Conservation (phyloP, 192 early-diverging fungal genomes). For the Ambispora gerdemannii region DNA sequence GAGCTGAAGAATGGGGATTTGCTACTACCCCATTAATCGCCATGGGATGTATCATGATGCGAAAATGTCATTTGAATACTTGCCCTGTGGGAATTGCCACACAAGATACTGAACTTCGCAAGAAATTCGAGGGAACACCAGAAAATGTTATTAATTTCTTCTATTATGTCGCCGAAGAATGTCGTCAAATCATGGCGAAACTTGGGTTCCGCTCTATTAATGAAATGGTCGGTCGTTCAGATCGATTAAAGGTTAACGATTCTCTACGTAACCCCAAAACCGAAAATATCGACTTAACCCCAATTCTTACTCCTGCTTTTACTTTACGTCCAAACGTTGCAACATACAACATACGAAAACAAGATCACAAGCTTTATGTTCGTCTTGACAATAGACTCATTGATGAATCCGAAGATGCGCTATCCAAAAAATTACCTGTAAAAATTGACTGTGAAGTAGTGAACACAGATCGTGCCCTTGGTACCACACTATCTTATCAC, state of each 20-base stretch:
- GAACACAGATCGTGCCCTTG: constrained; percentile 95
- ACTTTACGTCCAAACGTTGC: constrained; percentile 84
- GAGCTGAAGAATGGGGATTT: constrained; percentile 99
- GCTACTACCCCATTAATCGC: constrained; percentile 98
- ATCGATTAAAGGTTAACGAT: constrained; percentile 78
- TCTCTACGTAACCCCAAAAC: constrained; percentile 78
- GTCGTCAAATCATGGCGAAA: constrained; percentile 88
- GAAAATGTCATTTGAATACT: constrained; percentile 88
- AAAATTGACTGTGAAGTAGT: constrained; percentile 64
- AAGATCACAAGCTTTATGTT: constrained; percentile 84
- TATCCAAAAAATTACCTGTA: constrained; percentile 56
- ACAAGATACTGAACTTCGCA: constrained; percentile 89
- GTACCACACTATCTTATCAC: constrained; percentile 88
- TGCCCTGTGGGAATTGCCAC: constrained; percentile 98
- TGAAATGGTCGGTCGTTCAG: constrained; percentile 95
- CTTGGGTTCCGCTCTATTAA: constrained; percentile 91
- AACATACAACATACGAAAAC: constrained; percentile 75
- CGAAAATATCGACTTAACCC: constrained; percentile 75
- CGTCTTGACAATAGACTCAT: constrained; percentile 87
- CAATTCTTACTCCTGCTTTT: constrained; percentile 86
- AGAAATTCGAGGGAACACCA: constrained; percentile 92
- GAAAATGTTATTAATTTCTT: constrained; percentile 99
- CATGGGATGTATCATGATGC: constrained; percentile 95
- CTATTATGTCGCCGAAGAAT: constrained; percentile 93
- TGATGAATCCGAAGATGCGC: constrained; percentile 72